These are phyloP conservation scores for Curvularia sp. DNA, from an alignment of 2,329 filamentous ascomycete species.

Conservation along the genomic window DNA sequence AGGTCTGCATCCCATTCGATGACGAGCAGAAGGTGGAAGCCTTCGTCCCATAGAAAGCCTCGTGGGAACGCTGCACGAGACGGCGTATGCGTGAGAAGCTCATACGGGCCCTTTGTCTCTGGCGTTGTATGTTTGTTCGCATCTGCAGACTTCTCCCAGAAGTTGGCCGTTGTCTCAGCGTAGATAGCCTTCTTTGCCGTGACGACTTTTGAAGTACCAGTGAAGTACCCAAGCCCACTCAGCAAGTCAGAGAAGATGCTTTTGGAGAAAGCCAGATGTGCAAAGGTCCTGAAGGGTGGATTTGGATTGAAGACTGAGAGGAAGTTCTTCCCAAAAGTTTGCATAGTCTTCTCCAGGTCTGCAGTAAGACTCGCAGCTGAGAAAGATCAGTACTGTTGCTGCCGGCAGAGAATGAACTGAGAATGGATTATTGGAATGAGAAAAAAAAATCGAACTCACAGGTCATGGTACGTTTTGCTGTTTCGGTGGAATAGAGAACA, in stretches of 20 bases:
- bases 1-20: slow-evolving; percentile 92
- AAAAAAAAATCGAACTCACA: slow-evolving; percentile 49
- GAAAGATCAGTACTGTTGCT: slow-evolving; percentile 18
- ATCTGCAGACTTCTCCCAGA: slow-evolving; percentile 88
- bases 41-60: slow-evolving; percentile 96
- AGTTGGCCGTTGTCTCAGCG: slow-evolving; percentile 89
- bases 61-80: slow-evolving; percentile 93
- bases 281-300: slow-evolving; percentile 74
- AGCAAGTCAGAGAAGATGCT: slow-evolving; percentile 91
- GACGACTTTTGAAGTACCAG: slow-evolving; percentile 84
- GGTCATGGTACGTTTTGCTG: slow-evolving; percentile 62
- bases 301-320: slow-evolving; percentile 72
- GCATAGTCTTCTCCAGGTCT: slow-evolving; percentile 68
- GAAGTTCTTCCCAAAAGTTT: slow-evolving; percentile 76
- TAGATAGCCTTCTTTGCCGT: slow-evolving; percentile 87
- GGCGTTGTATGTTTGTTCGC: slow-evolving; percentile 73
- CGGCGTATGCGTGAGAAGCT: slow-evolving; percentile 87
- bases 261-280: slow-evolving; percentile 78
- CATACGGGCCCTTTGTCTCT: slow-evolving; percentile 77
- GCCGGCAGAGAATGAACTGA: too few relatives aligned
- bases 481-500: slow-evolving; percentile 83
- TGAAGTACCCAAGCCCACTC: slow-evolving; percentile 91
- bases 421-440: background rate
- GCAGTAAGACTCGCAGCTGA: slow-evolving; percentile 67
- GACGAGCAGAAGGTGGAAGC: slow-evolving; percentile 88